Evolutionary conservation across 805 yeast species (phyloP), one percentile per base, ranked within the genome.

Genomic region (Wickerhamomyces ciferrii): DNA sequence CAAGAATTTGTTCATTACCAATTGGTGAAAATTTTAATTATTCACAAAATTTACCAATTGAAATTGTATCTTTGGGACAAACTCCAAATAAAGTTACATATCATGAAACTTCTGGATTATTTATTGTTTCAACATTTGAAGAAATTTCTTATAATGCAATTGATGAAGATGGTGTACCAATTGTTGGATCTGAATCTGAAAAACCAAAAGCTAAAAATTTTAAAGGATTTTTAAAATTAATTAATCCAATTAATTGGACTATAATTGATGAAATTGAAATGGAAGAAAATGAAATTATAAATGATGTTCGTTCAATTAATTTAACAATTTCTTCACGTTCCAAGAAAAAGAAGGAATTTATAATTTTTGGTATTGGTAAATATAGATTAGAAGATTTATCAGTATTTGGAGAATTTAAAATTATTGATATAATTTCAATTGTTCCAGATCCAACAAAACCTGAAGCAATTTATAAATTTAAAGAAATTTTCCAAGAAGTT

Each of bases 381-480:
- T 75, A 81, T 44, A 74, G 92, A 48, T 80, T 83, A 48, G 99
- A 92, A 60, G 96, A 90, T 65, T 67, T 84, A 48, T 76, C 87
- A 4, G 78, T 95, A 0, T 79, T 81, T 56, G 99, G 99, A 0
- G 71, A 83, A 1, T 85, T 88, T 65, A 79, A 79, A 47, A 68
- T 91, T 1, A 83, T 69, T 56, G 96, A 90, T 52, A 72, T 87
- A 27, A 82, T 85, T 45, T 90, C 83, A 48, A 84, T 90, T 61
- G 88, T 87, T 52, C 96, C 97, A 0, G 96, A 89, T 58, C 92
- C 92, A 1, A 90, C 84, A 0, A 77, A 75, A 48, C 96, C 97
- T 0, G 96, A 89, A 53, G 83, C 90, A 2, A 84, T 82, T 54
- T 86, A 79, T 61, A 87, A 84, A 63, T 72, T 91, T 55, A 89